These are phyloP conservation scores for Cicer arietinum DNA, from an alignment of 306 rosid species.

Conservation along the genomic window DNA sequence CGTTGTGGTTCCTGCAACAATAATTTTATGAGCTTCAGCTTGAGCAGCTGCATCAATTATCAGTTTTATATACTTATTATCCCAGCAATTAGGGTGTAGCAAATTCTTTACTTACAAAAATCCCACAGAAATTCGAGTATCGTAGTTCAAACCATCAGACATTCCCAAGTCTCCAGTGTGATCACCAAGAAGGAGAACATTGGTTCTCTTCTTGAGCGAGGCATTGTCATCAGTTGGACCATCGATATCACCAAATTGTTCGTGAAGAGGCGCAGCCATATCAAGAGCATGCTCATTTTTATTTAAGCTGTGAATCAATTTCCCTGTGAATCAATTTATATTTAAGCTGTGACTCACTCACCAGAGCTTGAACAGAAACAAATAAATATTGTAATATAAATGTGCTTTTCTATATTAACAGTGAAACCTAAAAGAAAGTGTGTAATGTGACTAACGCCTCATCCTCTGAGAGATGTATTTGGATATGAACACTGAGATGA, in stretches of 20 bases:
- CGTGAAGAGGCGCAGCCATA: slow-evolving; percentile 90
- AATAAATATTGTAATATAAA: slow-evolving; percentile 2
- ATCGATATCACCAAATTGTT: slow-evolving; percentile 65
- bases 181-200: slow-evolving; percentile 93
- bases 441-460: slow-evolving; percentile 2
- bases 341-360: slow-evolving; percentile 62
- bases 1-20: slow-evolving; percentile 75
- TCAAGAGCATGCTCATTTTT: slow-evolving; percentile 95
- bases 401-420: slow-evolving; percentile 3
- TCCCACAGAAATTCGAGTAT: slow-evolving; percentile 81
- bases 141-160: slow-evolving; percentile 90
- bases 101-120: slow-evolving; percentile 72
- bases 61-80: slow-evolving; percentile 2
- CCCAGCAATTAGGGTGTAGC: slow-evolving; percentile 8
- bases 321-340: slow-evolving; percentile 76
- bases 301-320: slow-evolving; percentile 85
- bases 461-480: slow-evolving; percentile 37
- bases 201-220: slow-evolving; percentile 73
- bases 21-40: slow-evolving; percentile 35
- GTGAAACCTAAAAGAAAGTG: slow-evolving; percentile 19
- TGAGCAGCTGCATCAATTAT: slow-evolving; percentile 32
- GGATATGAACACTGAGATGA: slow-evolving; percentile 10
- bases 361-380: background rate
- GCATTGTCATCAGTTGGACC: slow-evolving; percentile 59
- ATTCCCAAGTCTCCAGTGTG: slow-evolving; percentile 91